phyloP scores from a whole-genome alignment of 164 flowering plant species.

The Vitis riparia region DNA sequence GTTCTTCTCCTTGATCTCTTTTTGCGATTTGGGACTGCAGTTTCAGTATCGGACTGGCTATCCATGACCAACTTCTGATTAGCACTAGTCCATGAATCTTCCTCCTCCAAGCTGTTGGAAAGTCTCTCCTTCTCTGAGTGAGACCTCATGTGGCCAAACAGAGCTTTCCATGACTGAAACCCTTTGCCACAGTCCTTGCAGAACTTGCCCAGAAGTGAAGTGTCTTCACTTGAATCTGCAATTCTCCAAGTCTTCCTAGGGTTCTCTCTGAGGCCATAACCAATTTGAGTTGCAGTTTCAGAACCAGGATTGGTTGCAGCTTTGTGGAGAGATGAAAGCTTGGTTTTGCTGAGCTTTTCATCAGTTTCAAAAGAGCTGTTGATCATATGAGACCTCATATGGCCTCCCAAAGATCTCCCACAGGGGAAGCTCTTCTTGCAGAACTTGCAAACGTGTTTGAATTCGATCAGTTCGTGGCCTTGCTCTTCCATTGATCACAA shows the following conservation, averaged over 20 bases:
- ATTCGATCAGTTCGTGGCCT: constrained; percentile 14
- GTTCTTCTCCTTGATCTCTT: constrained; percentile 39
- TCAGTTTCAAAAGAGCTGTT: constrained; percentile 33
- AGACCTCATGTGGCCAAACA: constrained; percentile 58
- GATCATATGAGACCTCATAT: constrained; percentile 87
- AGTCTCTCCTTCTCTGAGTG: constrained; percentile 36
- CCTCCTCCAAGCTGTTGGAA: constrained; percentile 22
- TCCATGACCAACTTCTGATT: constrained; percentile 27
- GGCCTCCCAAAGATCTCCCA: constrained; percentile 93
- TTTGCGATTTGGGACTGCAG: constrained; percentile 16
- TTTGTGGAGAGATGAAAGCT: constrained; percentile 22
- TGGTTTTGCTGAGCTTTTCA: constrained; percentile 26
- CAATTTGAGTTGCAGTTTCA: constrained; percentile 19
- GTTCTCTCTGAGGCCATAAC: constrained; percentile 70
- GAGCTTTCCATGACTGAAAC: constrained; percentile 49
- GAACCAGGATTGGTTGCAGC: background rate
- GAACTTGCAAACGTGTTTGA: constrained; percentile 66
- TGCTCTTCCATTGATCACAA: constrained; percentile 33
- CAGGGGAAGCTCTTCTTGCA: constrained; percentile 72
- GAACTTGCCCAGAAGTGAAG: constrained; percentile 13
- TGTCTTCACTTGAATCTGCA: constrained; percentile 23
- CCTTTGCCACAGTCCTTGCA: constrained; percentile 52
- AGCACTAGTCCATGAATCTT: constrained; percentile 27
- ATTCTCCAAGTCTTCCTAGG: constrained; percentile 51
- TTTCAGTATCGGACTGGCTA: constrained; percentile 45